These are phyloP conservation scores for Pleurotus giganteus DNA, from an alignment of 768 basidiomycete genomes.

Conservation along the genomic window DNA sequence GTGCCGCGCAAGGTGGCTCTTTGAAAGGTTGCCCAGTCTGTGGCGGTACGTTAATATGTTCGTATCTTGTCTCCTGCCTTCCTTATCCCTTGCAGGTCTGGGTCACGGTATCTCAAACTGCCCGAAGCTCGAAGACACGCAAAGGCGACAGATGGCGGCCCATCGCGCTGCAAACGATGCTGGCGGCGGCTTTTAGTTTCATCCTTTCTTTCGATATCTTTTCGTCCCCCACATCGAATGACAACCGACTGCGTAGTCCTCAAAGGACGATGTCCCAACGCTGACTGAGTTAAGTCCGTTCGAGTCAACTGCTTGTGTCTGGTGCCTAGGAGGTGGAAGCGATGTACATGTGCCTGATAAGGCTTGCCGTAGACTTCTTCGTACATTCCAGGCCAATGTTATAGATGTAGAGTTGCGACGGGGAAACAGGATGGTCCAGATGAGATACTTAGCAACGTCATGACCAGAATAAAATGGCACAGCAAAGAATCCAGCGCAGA, in stretches of 20 bases:
- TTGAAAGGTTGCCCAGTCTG: constrained; percentile 93
- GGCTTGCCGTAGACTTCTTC: too few relatives aligned
- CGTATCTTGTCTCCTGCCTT: constrained; percentile 1
- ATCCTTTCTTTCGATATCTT: not conserved
- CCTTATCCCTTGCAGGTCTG: constrained; percentile 54
- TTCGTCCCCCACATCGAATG: not conserved
- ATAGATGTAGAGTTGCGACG: too few relatives aligned
- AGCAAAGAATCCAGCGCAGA: too few relatives aligned
- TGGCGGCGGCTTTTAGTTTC: constrained; percentile 44
- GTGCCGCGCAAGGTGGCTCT: constrained; percentile 72
- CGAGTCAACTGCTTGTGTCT: too few relatives aligned
- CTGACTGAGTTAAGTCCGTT: too few relatives aligned
- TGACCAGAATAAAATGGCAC: too few relatives aligned
- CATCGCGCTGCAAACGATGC: constrained; percentile 71
- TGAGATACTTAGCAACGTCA: too few relatives aligned
- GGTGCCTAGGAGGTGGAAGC: too few relatives aligned
- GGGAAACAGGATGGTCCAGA: too few relatives aligned
- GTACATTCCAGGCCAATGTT: too few relatives aligned
- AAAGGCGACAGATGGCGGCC: constrained; percentile 86
- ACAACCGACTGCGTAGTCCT: not conserved
- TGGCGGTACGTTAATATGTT: constrained; percentile 58
- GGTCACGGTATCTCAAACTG: constrained; percentile 95
- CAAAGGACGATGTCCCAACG: too few relatives aligned
- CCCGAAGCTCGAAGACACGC: constrained; percentile 93
- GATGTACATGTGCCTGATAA: too few relatives aligned